Conservation (phyloP, 306 rosid species). For the Hippophae gyantsensis region DNA sequence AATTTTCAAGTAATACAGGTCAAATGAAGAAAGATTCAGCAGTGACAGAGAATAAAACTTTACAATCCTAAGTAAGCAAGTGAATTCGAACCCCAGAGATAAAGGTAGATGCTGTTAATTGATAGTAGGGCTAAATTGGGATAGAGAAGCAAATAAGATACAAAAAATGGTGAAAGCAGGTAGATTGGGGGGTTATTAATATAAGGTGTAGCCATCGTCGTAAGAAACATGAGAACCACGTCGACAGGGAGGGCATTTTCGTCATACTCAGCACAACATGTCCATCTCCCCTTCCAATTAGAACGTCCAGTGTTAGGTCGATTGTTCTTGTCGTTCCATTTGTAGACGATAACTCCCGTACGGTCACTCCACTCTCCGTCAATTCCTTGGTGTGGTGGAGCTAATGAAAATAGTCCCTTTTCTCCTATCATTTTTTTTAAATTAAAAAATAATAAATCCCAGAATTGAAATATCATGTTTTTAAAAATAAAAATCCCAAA, state of each 20-base stretch:
- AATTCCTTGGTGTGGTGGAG: constrained; percentile 84
- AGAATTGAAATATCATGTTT: not conserved
- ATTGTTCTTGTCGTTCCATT: constrained; percentile 56
- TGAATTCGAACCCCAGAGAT: too few species aligned
- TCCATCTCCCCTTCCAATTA: constrained; percentile 75
- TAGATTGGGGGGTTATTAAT: constrained; percentile 12
- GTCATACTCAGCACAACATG: constrained; percentile 65
- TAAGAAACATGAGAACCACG: constrained; percentile 58
- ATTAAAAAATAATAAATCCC: not conserved
- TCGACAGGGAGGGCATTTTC: constrained; percentile 61
- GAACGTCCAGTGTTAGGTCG: constrained; percentile 59
- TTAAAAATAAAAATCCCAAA: not conserved
- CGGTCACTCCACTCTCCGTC: constrained; percentile 75
- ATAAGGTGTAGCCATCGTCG: constrained; percentile 64
- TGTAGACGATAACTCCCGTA: constrained; percentile 69
- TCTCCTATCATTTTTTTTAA: constrained; percentile 30
- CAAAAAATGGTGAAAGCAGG: too few species aligned
- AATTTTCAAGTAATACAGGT: too few species aligned
- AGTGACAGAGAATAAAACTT: too few species aligned
- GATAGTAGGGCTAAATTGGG: too few species aligned
- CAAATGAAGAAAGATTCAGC: too few species aligned
- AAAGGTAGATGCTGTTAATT: too few species aligned
- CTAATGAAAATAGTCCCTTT: constrained; percentile 51
- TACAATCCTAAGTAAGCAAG: too few species aligned
- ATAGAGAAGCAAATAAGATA: too few species aligned